phyloP scores from a whole-genome alignment of 192 early-diverging fungal genomes.

The Rhizophagus clarus region DNA sequence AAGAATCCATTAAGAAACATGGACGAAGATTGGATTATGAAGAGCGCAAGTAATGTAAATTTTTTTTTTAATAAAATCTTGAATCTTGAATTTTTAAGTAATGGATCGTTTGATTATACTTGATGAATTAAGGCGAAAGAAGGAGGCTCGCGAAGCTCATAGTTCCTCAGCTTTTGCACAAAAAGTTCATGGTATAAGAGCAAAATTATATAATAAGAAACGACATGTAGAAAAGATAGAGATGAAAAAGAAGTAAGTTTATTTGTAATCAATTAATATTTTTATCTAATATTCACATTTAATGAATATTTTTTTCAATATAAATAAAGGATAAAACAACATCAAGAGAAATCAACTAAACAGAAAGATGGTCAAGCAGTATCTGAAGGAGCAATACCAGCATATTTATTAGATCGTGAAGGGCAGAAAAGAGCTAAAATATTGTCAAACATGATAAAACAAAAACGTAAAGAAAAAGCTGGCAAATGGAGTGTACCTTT shows the following conservation, averaged over 20 bases:
- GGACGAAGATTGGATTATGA: slow-evolving; percentile 94
- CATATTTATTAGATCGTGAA: slow-evolving; percentile 98
- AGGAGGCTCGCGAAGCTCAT: slow-evolving; percentile 91
- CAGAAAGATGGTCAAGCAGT: slow-evolving; percentile 90
- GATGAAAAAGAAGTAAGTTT: slow-evolving; percentile 95
- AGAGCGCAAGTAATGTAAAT: slow-evolving; percentile 79
- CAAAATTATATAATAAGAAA: slow-evolving; percentile 99
- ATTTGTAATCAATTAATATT: neutral
- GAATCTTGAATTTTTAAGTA: neutral
- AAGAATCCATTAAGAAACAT: slow-evolving; percentile 95
- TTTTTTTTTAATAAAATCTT: neutral
- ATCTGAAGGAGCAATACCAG: slow-evolving; percentile 94
- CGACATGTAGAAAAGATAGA: slow-evolving; percentile 98
- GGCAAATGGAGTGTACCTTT: slow-evolving; percentile 97
- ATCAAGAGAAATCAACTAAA: slow-evolving; percentile 96
- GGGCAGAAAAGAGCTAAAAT: slow-evolving; percentile 96
- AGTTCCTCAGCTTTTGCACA: slow-evolving; percentile 90
- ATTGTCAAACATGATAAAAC: slow-evolving; percentile 99
- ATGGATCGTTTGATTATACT: neutral
- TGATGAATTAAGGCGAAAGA: slow-evolving; percentile 75
- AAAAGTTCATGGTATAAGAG: slow-evolving; percentile 96
- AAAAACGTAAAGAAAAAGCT: slow-evolving; percentile 99
- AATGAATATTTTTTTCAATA: neutral
- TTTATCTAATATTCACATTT: neutral
- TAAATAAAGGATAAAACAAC: slow-evolving; percentile 84